A percentile compares a stretch with the other conserved stretches of the same genome.
These are phyloP conservation scores for Aureobasidium subglaciale DNA, from an alignment of 2,329 filamentous ascomycete species.

Conservation along the genomic window DNA sequence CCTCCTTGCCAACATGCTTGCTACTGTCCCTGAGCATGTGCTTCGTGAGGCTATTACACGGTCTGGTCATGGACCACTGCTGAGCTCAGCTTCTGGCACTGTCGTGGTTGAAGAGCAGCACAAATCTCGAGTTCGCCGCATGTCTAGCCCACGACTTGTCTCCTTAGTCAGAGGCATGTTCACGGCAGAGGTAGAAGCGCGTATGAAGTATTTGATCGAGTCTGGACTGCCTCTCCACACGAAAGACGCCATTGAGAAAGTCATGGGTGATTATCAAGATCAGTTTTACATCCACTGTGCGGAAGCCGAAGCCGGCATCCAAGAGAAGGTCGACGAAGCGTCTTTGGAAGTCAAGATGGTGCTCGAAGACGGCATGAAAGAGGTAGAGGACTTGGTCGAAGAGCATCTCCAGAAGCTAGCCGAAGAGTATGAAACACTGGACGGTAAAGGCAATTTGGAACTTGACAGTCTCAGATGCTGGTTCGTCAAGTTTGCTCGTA, in stretches of 20 bases:
- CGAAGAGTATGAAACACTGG: background rate
- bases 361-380: background rate
- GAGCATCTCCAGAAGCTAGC: background rate
- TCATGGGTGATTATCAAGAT: conserved; percentile 7
- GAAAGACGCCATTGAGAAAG: background rate
- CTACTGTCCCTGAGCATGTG: background rate
- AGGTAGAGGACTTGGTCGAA: background rate
- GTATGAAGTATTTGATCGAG: background rate
- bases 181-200: background rate
- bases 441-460: background rate
- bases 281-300: background rate
- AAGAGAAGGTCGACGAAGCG: background rate
- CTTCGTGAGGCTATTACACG: background rate
- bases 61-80: background rate
- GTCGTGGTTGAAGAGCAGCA: background rate
- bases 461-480: background rate
- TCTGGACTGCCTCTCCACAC: background rate
- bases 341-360: conserved; percentile 3
- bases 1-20: conserved; percentile 5
- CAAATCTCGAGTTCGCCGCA: background rate
- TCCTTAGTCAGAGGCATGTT: background rate
- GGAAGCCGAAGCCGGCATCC: background rate
- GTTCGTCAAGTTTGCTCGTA: conserved; percentile 6
- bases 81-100: background rate
- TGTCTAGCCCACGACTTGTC: background rate